These are phyloP conservation scores for Talaromyces sp. DNA, from an alignment of 2,329 filamentous ascomycete species.

Conservation along the genomic window DNA sequence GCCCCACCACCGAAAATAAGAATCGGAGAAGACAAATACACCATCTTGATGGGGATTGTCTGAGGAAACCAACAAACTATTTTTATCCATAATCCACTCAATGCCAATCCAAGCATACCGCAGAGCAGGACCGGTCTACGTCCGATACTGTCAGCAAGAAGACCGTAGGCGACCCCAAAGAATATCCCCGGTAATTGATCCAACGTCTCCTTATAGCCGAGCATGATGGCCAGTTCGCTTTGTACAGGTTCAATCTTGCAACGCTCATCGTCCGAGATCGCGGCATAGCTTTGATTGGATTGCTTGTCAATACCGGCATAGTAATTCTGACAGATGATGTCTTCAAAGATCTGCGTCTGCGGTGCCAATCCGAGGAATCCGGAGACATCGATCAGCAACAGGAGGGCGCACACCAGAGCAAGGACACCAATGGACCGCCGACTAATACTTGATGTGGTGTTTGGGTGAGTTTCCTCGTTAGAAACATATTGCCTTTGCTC, in stretches of 20 bases:
- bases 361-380: conserved; percentile 19
- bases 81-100: conserved; percentile 21
- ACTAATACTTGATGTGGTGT: not conserved
- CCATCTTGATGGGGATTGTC: conserved; percentile 18
- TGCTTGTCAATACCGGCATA: not conserved
- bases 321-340: conserved; percentile 22
- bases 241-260: conserved; percentile 27
- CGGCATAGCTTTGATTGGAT: not conserved
- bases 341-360: conserved; percentile 22
- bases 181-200: conserved; percentile 15
- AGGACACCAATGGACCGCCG: not conserved
- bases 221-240: conserved; percentile 23
- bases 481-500: not conserved
- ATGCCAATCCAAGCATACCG: conserved; percentile 16
- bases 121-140: conserved; percentile 21
- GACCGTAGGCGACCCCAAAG: conserved; percentile 22
- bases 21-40: conserved; percentile 20
- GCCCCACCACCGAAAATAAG: conserved; percentile 22
- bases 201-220: conserved; percentile 22
- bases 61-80: conserved; percentile 18
- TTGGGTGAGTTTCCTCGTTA: not conserved
- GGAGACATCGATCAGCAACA: conserved; percentile 16
- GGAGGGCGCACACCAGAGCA: not conserved
- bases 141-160: conserved; percentile 23
- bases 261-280: conserved; percentile 2